These are phyloP conservation scores for Annulohypoxylon moriforme DNA, from an alignment of 495 filamentous ascomycete genomes.

Conservation along the genomic window DNA sequence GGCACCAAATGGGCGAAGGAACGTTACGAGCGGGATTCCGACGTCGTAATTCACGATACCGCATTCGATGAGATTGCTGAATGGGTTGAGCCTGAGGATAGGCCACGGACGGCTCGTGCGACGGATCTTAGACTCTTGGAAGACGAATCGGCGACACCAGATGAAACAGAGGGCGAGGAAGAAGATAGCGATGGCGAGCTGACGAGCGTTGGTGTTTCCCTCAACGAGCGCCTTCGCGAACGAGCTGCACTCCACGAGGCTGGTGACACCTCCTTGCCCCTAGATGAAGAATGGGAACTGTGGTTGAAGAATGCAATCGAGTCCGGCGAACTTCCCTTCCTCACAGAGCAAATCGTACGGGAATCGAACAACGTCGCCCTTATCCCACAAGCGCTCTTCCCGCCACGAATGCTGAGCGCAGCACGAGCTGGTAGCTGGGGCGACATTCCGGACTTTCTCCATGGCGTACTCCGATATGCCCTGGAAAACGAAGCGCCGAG, in stretches of 20 bases:
- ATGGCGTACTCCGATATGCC: conserved; percentile 57
- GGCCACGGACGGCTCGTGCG: conserved; percentile 52
- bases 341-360: conserved; percentile 53
- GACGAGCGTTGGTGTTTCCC: conserved; percentile 75
- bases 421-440: conserved; percentile 64
- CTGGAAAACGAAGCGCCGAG: conserved; percentile 45
- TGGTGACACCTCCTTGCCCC: conserved; percentile 68
- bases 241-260: conserved; percentile 71
- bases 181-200: conserved; percentile 74
- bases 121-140: conserved; percentile 47
- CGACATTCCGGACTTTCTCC: conserved; percentile 62
- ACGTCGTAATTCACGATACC: conserved; percentile 78
- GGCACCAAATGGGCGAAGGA: conserved; percentile 92
- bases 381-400: conserved; percentile 55
- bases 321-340: conserved; percentile 60
- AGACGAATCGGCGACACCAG: conserved; percentile 52
- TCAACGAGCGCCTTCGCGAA: conserved; percentile 78
- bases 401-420: conserved; percentile 56
- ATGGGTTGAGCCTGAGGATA: conserved; percentile 62
- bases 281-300: conserved; percentile 86
- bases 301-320: conserved; percentile 87
- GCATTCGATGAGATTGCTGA: conserved; percentile 73
- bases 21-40: conserved; percentile 82
- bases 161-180: conserved; percentile 68
- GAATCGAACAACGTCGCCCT: conserved; percentile 44